Base-by-base conservation (phyloP, 345 rosid species). In the Lepidium africanum region DNA sequence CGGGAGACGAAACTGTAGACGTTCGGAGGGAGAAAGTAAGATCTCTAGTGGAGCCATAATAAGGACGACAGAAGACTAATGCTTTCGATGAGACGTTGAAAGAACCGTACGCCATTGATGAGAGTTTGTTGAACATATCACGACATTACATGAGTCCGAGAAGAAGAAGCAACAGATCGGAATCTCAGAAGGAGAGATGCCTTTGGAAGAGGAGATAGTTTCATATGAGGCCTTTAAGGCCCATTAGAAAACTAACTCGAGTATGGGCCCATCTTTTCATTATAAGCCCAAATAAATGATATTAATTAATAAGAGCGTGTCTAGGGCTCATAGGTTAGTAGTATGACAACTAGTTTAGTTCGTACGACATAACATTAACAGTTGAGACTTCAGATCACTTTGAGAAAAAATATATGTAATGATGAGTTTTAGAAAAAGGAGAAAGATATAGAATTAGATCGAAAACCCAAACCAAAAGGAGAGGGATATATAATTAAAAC, bases 21-120 rank as follows among this genome's bases (percentile, higher is more conserved):
- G 75, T 58, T 36, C 75, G 49, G 37, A 76, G 71, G 11, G 75
- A 76, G 75, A 70, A 76, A 41, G 79, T 63, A 14, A 76, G 75
- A 23, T 76, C 75, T 76, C 75, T 70, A 41, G 63, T 43, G 71
- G 71, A 76, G 67, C 54, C 70, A 64, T 69, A 70, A 38, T 66
- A 70, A 63, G 79, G 79, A 35, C 75, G 79, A 15, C 67, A 64
- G 3, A 63, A 50, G 63, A 70, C 71, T 57, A 69, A 53, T 54
- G 79, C 75, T 71, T 46, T 76, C 9, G 71, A 76, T 49, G 79
- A 70, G 5, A 76, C 30, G 3, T 54, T 27, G 25, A 70, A 65
- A 0, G 76, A 42, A 19, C 72, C 64, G 23, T 42, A 65, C 38
- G 79, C 76, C 79, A 76, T 76, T 70, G 63, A 7, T 16, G 71